Evolutionary conservation across 2,329 filamentous ascomycete species (phyloP), one percentile per base, ranked within the genome.

Genomic region (Trichoderma endophyticum): DNA sequence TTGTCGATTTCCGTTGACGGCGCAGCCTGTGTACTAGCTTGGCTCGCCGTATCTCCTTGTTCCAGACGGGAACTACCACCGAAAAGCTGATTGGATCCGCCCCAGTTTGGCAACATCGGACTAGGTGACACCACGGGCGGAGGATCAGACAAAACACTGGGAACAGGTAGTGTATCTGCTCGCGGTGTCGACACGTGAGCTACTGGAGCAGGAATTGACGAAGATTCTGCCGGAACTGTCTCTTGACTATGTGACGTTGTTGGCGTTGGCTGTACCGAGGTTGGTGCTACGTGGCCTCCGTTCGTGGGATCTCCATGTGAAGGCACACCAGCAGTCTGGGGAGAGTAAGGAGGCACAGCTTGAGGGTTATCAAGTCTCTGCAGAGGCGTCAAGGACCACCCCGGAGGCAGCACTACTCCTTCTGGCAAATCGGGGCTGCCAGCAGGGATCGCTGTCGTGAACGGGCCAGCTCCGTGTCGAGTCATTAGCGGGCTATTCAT

Each of bases 301-400:
- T 43, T 74, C 11, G 71, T 64, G 14, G 51, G 70, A 21, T 79
- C 76, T 12, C 54, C 71, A 28, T 71, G 70, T 2, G 72, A 59
- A 8, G 74, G 63, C 15, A 75, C 73, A 30, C 76, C 75, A 12
- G 73, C 74, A 12, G 77, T 73, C 66, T 77, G 77, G 11, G 76
- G 74, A 14, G 68, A 28, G 32, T 74, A 67, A 51, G 76, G 75
- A 73, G 75, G 36, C 18, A 64, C 77, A 21, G 60, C 79, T 15
- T 78, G 76, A 4, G 75, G 77, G n/a, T 80, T 83, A 65, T 87
- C 85, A 9, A 88, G 75, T 28, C 88, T 84, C 74, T 90, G 86
- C 2, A 92, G 82, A 28, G 90, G 90, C 60, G 91, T 81, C 51
- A 92, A 80, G 26, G 88, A 87, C 90, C 90, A 92, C 6, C 90